Percentiles rank a stretch among this genome's conserved stretches.
phyloP scores from a whole-genome alignment of 306 rosid genomes.

The Oxytropis ochrocephala region DNA sequence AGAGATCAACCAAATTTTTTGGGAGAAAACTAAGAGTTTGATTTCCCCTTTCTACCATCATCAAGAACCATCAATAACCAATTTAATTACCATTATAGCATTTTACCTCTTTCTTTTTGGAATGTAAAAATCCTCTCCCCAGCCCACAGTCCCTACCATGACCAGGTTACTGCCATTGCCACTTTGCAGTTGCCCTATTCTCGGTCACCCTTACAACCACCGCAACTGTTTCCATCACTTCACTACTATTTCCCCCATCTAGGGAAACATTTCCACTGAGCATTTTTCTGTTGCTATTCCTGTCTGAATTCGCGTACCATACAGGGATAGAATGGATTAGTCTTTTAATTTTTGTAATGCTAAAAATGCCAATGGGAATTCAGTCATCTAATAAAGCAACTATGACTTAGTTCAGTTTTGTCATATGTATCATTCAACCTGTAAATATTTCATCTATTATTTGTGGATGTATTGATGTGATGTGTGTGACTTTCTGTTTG shows the following conservation, averaged over 20 bases:
- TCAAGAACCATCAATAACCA: too few relatives aligned
- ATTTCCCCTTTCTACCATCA: not conserved
- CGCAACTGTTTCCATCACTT: not conserved
- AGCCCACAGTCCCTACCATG: not conserved
- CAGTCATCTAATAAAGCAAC: not conserved
- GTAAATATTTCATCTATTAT: constrained; percentile 7
- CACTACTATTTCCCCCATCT: not conserved
- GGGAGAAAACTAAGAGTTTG: not conserved
- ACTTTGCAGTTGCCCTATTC: not conserved
- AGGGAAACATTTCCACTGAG: not conserved
- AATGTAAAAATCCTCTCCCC: not conserved
- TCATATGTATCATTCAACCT: not conserved
- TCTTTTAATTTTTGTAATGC: not conserved
- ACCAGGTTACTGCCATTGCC: not conserved
- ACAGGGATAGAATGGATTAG: not conserved
- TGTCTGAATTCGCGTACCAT: constrained; percentile 4
- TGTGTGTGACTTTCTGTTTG: not conserved
- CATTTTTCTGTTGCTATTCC: constrained; percentile 2
- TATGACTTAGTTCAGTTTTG: constrained; percentile 1
- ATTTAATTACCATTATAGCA: not conserved
- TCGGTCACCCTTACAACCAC: not conserved
- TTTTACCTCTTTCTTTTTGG: not conserved
- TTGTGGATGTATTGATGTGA: constrained; percentile 2
- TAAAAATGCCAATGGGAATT: not conserved
- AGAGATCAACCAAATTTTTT: not conserved